phyloP scores from a whole-genome alignment of 768 basidiomycete genomes.

The Termitomyces sp. region DNA sequence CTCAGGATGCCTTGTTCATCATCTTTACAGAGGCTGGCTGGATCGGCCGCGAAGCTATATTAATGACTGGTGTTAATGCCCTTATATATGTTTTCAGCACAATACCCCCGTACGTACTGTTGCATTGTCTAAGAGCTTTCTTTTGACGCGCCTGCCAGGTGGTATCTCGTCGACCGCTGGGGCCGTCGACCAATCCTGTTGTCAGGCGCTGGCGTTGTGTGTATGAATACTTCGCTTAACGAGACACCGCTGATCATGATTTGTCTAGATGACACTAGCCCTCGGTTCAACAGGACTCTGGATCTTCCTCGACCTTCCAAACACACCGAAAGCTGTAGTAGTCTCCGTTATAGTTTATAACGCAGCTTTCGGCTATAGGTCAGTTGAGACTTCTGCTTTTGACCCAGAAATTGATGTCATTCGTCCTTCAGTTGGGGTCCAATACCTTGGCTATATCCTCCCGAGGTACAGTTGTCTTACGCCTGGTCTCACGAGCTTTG shows the following conservation, averaged over 20 bases:
- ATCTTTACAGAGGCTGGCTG: conserved; percentile 79
- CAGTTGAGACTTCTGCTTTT: conserved; percentile 1
- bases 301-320: conserved; percentile 86
- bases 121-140: not conserved
- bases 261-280: conserved; percentile 71
- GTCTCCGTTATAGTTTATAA: conserved; percentile 88
- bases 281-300: conserved; percentile 84
- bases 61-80: conserved; percentile 95
- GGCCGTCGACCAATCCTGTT: conserved; percentile 86
- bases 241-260: not conserved
- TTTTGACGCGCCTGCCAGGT: conserved; percentile 43
- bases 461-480: conserved; percentile 50
- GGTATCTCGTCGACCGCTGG: conserved; percentile 93
- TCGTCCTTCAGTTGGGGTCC: conserved; percentile 68
- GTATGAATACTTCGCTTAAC: conserved; percentile 21
- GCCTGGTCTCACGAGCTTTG: not conserved
- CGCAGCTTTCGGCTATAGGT: conserved; percentile 89
- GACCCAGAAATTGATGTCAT: not conserved
- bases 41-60: conserved; percentile 88
- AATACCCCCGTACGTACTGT: conserved; percentile 71
- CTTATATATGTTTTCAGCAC: conserved; percentile 79
- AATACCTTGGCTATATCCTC: conserved; percentile 84
- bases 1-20: conserved; percentile 8
- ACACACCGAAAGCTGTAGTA: conserved; percentile 89
- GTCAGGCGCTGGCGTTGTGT: conserved; percentile 77